These are phyloP conservation scores for Talaromyces stipitatus DNA, from an alignment of 495 filamentous ascomycete species.

Conservation along the genomic window DNA sequence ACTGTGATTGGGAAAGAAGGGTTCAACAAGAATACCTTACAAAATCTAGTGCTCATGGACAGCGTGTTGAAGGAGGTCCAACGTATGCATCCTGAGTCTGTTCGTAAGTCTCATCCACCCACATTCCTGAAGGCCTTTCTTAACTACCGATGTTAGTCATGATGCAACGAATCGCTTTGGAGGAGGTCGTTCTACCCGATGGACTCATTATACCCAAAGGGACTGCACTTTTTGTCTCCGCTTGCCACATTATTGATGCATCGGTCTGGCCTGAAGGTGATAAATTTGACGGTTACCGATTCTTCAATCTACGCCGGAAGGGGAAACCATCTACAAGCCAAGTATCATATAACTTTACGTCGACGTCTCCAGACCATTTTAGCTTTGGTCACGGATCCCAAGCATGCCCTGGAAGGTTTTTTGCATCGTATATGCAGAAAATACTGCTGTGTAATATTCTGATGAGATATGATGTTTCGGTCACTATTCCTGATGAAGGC, in stretches of 20 bases:
- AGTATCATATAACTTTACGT: constrained; percentile 31
- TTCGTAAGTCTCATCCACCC: constrained; percentile 20
- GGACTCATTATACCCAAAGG: constrained; percentile 13
- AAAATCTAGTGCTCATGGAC: constrained; percentile 37
- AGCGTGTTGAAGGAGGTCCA: constrained; percentile 38
- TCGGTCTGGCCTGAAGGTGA: constrained; percentile 20
- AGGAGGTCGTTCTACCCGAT: constrained; percentile 11
- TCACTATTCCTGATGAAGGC: constrained; percentile 3
- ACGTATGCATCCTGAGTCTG: constrained; percentile 23
- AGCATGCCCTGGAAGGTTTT: constrained; percentile 49
- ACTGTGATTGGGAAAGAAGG: constrained; percentile 25
- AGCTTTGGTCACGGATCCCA: constrained; percentile 44
- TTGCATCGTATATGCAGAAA: constrained; percentile 43
- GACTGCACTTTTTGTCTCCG: constrained; percentile 7
- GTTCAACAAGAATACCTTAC: constrained; percentile 28
- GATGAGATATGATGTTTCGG: constrained; percentile 9
- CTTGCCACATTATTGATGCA: constrained; percentile 13
- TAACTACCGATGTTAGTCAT: not conserved
- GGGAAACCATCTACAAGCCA: constrained; percentile 4
- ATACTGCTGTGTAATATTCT: constrained; percentile 16
- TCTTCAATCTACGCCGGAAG: constrained; percentile 34
- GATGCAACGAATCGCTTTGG: constrained; percentile 4
- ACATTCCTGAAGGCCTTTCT: not conserved
- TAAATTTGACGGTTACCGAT: constrained; percentile 47
- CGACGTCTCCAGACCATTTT: constrained; percentile 34